phyloP scores from a whole-genome alignment of 2,329 filamentous ascomycete species.

The Ophiostoma tasmaniense region DNA sequence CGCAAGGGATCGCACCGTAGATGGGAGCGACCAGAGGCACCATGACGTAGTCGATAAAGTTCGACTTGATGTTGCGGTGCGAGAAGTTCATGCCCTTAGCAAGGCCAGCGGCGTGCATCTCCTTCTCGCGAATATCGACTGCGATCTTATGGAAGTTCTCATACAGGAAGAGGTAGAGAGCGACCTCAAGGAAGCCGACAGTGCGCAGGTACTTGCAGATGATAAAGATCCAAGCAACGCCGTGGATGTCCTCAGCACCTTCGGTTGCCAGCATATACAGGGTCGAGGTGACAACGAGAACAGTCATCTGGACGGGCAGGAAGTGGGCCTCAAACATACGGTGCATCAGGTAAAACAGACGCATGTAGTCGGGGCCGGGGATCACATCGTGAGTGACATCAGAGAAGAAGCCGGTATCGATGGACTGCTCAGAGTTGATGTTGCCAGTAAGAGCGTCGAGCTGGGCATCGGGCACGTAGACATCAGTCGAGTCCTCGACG shows the following conservation, averaged over 20 bases:
- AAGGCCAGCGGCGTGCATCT: slow-evolving; percentile 58
- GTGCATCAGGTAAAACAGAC: slow-evolving; percentile 51
- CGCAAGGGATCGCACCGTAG: slow-evolving; percentile 58
- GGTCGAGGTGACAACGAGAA: slow-evolving; percentile 54
- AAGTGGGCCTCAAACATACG: slow-evolving; percentile 69
- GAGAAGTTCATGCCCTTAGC: slow-evolving; percentile 59
- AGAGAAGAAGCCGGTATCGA: slow-evolving; percentile 46
- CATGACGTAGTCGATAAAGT: slow-evolving; percentile 54
- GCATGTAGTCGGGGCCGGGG: slow-evolving; percentile 45
- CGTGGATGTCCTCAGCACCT: slow-evolving; percentile 41
- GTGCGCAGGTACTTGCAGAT: slow-evolving; percentile 53
- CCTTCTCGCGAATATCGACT: slow-evolving; percentile 50
- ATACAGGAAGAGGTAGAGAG: slow-evolving; percentile 57
- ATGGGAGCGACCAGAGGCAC: slow-evolving; percentile 60
- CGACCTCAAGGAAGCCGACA: slow-evolving; percentile 53
- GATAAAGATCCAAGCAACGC: slow-evolving; percentile 51
- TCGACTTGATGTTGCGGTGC: slow-evolving; percentile 45
- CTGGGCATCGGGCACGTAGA: slow-evolving; percentile 39
- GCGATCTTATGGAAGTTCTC: slow-evolving; percentile 58
- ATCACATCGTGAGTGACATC: slow-evolving; percentile 45
- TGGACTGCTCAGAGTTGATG: slow-evolving; percentile 28
- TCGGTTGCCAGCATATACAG: slow-evolving; percentile 50
- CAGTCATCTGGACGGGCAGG: slow-evolving; percentile 57
- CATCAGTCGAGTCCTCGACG: slow-evolving; percentile 36
- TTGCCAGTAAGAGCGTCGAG: slow-evolving; percentile 24